Conservation (phyloP, 1,284 basidiomycete species). For the Spongiforma sp. region DNA sequence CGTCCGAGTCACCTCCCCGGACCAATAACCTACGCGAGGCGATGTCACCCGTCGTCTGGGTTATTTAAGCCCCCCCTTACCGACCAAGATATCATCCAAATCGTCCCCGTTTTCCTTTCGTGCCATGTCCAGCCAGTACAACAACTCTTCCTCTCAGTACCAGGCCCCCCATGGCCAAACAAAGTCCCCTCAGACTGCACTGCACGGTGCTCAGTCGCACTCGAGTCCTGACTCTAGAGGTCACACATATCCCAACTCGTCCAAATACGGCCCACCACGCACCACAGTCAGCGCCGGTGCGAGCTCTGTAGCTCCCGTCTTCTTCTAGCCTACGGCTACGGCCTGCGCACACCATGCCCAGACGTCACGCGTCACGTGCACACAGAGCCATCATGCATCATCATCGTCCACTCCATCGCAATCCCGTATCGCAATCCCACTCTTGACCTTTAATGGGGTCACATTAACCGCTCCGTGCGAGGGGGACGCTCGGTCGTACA, state of each 20-base stretch:
- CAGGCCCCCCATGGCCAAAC: conserved; percentile 23
- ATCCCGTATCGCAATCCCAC: conserved; percentile 8
- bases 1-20: conserved; percentile 25
- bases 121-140: conserved; percentile 50
- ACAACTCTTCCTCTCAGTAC: conserved; percentile 39
- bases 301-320: conserved; percentile 49
- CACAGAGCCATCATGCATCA: conserved; percentile 2
- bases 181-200: conserved; percentile 31
- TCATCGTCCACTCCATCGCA: background rate
- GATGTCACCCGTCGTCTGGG: conserved; percentile 25
- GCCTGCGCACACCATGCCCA: no score
- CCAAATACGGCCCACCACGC: conserved; percentile 42
- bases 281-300: conserved; percentile 51
- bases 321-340: conserved; percentile 59
- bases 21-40: conserved; percentile 27
- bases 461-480: conserved; percentile 8
- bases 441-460: conserved; percentile 5
- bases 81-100: conserved; percentile 12
- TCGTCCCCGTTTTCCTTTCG: conserved; percentile 19
- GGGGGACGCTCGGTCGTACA: conserved; percentile 12
- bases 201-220: conserved; percentile 24
- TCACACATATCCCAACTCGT: conserved; percentile 35
- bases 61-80: conserved; percentile 31
- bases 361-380: no score
- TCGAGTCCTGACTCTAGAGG: conserved; percentile 24